Evolutionary conservation across 768 basidiomycete species (phyloP), one percentile per base, ranked within the genome.

Genomic region (Boletus vinaceobasis): DNA sequence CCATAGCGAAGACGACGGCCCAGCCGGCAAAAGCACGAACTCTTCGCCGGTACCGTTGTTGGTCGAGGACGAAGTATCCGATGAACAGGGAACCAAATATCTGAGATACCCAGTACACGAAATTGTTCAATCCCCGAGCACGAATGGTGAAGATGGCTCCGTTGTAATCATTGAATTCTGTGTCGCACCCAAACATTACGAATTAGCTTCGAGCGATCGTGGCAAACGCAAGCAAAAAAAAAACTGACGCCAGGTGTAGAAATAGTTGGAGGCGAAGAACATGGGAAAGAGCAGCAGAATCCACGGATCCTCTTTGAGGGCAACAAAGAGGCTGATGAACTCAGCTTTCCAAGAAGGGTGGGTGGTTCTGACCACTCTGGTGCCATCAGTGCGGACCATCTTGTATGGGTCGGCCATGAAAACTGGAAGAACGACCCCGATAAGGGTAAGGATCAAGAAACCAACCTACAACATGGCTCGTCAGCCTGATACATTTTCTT

Each of bases 211-310:
- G 36, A 58, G 53, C 13, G 42, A 42, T 10, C 19, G n/a, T 11
- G 42, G 19, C 0, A 33, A 15, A 47, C 0, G 7, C 4, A 13
- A 27, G 17, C 0, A 39, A 14, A 31, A 55, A 55, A 38, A 15
- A 36, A 17, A 74, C 85, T 64, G 54, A 88, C 88, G 87, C 87
- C 87, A 90, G 11, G 89, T 83, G 64, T 88, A 90, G 73, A 90
- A 90, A 82, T 86, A 91, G 68, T 91, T 91, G 49, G 84, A 86
- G 6, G 87, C 82, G 52, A 90, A 80, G 71, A 92, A 91, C 85
- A 92, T 87, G 32, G 91, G 90, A 74, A 93, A 88, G 32, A 91
- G 81, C 4, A 90, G 71, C 9, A 91, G 27, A 62, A 93, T 84
- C 73, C 81, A 77, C 0, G 87, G 87, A 61, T 93, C 90, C 2